A percentile compares a stretch with the other conserved stretches of the same genome.
phyloP scores from a whole-genome alignment of 2,329 filamentous ascomycete genomes.

The Pseudogymnoascus sp. region DNA sequence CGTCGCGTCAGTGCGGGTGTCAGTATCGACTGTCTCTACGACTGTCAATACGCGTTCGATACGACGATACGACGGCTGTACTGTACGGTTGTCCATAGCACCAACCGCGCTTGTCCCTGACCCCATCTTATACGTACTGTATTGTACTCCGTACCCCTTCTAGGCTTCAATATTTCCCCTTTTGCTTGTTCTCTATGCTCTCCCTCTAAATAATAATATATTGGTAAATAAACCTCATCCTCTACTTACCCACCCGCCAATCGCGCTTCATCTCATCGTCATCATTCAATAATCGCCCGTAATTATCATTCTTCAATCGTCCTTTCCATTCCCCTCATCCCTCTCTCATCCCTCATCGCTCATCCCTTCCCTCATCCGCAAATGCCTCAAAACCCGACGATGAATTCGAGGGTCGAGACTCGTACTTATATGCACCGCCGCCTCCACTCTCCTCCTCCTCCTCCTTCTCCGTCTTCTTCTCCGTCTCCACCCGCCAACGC shows the following conservation, averaged over 20 bases:
- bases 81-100: neutral
- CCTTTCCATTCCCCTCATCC: neutral
- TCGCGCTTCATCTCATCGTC: too few relatives aligned
- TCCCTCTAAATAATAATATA: neutral
- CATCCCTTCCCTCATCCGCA: neutral
- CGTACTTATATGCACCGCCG: neutral
- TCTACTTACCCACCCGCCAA: neutral
- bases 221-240: neutral
- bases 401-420: neutral
- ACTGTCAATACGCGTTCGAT: neutral
- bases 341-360: neutral
- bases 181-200: too few relatives aligned
- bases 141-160: too few relatives aligned
- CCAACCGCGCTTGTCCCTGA: neutral
- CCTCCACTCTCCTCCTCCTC: neutral
- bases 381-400: neutral
- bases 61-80: too few relatives aligned
- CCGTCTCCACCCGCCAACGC: neutral
- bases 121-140: neutral
- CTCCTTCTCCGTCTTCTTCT: too few relatives aligned
- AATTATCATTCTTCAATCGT: too few relatives aligned
- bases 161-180: conserved; percentile 1
- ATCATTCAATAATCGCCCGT: too few relatives aligned
- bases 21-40: too few relatives aligned
- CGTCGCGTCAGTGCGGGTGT: neutral